A percentile compares a stretch with the other conserved stretches of the same genome.
Evolutionary conservation across 2,329 filamentous ascomycete genomes (phyloP).

Genomic region (Xylariaceae sp.): DNA sequence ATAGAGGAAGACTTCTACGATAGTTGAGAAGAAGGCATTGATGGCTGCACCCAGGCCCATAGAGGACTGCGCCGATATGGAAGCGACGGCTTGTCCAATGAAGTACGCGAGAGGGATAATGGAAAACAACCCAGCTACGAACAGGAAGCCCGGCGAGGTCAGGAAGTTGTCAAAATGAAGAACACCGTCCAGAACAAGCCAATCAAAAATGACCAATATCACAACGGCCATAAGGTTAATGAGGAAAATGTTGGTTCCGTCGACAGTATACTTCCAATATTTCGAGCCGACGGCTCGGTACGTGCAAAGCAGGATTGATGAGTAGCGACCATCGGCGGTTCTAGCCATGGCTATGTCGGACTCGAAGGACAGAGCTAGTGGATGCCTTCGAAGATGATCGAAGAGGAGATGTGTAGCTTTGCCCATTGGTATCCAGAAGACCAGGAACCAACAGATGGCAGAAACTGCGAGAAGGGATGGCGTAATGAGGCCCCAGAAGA

Average conservation of each 20-base stretch:
- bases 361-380: constrained; percentile 90
- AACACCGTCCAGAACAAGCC: constrained; percentile 72
- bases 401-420: constrained; percentile 89
- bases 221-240: constrained; percentile 96
- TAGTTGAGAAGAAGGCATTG: constrained; percentile 96
- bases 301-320: constrained; percentile 91
- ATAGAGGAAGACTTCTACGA: constrained; percentile 97
- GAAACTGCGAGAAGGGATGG: constrained; percentile 86
- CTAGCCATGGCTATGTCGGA: constrained; percentile 78
- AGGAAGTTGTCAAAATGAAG: constrained; percentile 72
- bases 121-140: constrained; percentile 80
- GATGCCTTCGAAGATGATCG: constrained; percentile 89
- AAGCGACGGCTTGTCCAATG: constrained; percentile 96
- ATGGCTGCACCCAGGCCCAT: constrained; percentile 97
- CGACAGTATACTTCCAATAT: constrained; percentile 99
- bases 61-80: constrained; percentile 96
- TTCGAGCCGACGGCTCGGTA: constrained; percentile 92
- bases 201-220: constrained; percentile 93
- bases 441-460: constrained; percentile 89
- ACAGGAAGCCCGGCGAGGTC: constrained; percentile 84
- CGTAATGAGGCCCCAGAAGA: constrained; percentile 92
- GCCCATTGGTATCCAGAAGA: constrained; percentile 98
- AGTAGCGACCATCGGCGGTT: constrained; percentile 69
- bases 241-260: constrained; percentile 98
- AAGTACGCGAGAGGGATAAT: constrained; percentile 98